These are phyloP conservation scores for Mycosphaerella arachidis DNA, from an alignment of 2,329 filamentous ascomycete genomes.

Conservation along the genomic window DNA sequence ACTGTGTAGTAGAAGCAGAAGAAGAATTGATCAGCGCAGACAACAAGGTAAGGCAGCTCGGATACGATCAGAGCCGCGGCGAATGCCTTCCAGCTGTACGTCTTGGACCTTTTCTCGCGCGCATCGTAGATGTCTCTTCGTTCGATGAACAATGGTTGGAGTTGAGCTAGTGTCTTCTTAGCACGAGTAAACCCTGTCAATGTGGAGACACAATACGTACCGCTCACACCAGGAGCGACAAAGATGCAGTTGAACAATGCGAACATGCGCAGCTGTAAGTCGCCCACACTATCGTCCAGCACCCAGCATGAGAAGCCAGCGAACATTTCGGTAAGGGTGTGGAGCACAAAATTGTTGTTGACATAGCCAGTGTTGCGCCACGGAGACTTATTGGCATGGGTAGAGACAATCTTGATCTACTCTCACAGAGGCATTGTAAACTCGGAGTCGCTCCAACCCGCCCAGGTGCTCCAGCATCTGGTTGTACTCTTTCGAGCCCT, in stretches of 20 bases:
- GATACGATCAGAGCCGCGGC: constrained; percentile 65
- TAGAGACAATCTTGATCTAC: constrained; percentile 31
- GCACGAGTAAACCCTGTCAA: no score
- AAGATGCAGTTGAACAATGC: constrained; percentile 31
- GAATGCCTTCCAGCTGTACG: constrained; percentile 70
- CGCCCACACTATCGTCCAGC: constrained; percentile 30
- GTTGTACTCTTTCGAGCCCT: constrained; percentile 34
- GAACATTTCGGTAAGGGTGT: constrained; percentile 47
- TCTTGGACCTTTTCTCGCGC: constrained; percentile 59
- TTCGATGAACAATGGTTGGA: constrained; percentile 56
- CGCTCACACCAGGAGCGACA: constrained; percentile 41
- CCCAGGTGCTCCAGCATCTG: constrained; percentile 38
- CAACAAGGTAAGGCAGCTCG: constrained; percentile 61
- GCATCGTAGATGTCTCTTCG: constrained; percentile 56
- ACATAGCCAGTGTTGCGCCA: constrained; percentile 64
- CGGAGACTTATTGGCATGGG: constrained; percentile 52
- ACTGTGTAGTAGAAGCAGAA: not conserved
- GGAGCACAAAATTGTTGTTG: constrained; percentile 57
- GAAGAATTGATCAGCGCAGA: constrained; percentile 54
- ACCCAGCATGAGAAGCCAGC: constrained; percentile 48
- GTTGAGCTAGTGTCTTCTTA: constrained; percentile 38
- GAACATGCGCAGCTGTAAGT: constrained; percentile 36
- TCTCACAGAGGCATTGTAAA: constrained; percentile 40
- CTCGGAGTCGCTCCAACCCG: constrained; percentile 33
- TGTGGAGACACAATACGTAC: not conserved